Conservation (phyloP, 352 stramenopile genomes). For the Phytophthora sansomeana region DNA sequence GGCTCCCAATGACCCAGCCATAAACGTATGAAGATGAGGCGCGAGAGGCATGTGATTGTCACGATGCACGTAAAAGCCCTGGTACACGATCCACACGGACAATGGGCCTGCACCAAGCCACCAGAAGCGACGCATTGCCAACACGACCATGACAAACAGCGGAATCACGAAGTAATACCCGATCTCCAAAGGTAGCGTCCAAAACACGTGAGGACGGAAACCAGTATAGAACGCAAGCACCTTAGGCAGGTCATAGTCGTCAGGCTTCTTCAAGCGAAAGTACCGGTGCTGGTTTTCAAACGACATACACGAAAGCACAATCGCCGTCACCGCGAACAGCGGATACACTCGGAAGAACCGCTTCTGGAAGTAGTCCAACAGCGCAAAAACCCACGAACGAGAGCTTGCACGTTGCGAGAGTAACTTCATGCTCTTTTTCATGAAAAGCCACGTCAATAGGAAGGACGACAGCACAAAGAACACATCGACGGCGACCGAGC, state of each 20-base stretch:
- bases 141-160: conserved; percentile 34
- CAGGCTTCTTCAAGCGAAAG: conserved; percentile 35
- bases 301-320: conserved; percentile 42
- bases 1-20: conserved; percentile 45
- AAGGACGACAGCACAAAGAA: conserved; percentile 56
- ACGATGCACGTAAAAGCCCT: conserved; percentile 27
- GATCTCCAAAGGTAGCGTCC: conserved; percentile 33
- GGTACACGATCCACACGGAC: conserved; percentile 31
- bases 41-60: conserved; percentile 23
- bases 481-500: conserved; percentile 39
- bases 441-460: conserved; percentile 34
- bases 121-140: conserved; percentile 36
- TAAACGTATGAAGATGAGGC: conserved; percentile 40
- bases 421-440: conserved; percentile 43
- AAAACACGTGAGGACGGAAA: conserved; percentile 52
- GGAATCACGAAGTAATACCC: conserved; percentile 54
- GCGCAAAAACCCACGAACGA: conserved; percentile 25
- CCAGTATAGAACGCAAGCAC: conserved; percentile 45
- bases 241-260: conserved; percentile 44
- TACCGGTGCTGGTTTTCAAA: conserved; percentile 38
- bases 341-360: conserved; percentile 69
- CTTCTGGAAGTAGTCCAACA: conserved; percentile 56
- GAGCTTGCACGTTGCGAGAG: conserved; percentile 21
- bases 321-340: conserved; percentile 49
- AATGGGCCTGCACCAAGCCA: conserved; percentile 31